Evolutionary conservation across 2,329 filamentous ascomycete genomes (phyloP).

Genomic region (Epichloe festucae): DNA sequence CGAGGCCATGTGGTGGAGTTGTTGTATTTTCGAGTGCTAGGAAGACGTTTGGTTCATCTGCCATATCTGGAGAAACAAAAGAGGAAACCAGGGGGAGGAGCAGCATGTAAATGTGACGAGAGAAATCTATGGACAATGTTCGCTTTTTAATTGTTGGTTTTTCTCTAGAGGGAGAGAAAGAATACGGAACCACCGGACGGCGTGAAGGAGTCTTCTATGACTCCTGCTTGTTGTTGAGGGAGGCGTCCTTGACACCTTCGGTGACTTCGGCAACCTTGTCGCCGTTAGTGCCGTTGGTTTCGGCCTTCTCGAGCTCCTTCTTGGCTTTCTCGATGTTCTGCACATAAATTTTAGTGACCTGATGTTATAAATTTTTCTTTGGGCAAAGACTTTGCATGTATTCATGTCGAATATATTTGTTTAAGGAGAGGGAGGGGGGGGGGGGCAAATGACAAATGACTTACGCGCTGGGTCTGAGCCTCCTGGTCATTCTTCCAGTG

Average conservation of each 20-base stretch:
- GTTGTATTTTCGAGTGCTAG: too few relatives aligned
- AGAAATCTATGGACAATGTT: too few relatives aligned
- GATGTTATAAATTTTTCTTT: not conserved
- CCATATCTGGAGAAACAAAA: too few relatives aligned
- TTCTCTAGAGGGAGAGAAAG: not conserved
- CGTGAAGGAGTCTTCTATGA: constrained; percentile 17
- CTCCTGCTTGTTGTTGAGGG: constrained; percentile 39
- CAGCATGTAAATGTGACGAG: too few relatives aligned
- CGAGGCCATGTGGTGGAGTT: too few relatives aligned
- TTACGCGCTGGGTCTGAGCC: constrained; percentile 78
- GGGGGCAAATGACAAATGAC: constrained; percentile 19
- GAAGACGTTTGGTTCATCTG: too few relatives aligned
- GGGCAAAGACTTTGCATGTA: not conserved
- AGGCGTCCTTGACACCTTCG: constrained; percentile 36
- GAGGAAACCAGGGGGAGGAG: too few relatives aligned
- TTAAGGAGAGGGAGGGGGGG: too few relatives aligned
- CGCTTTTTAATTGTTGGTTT: not conserved
- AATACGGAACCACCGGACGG: not conserved
- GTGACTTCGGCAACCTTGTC: constrained; percentile 42
- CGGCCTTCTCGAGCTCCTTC: constrained; percentile 71
- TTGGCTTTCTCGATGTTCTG: constrained; percentile 96
- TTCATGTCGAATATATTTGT: too few relatives aligned
- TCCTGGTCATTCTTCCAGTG: constrained; percentile 88
- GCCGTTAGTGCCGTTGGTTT: constrained; percentile 30
- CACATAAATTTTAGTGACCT: not conserved